phyloP scores from a whole-genome alignment of 371 early-diverging fungal species.

The Mortierella sp. region DNA sequence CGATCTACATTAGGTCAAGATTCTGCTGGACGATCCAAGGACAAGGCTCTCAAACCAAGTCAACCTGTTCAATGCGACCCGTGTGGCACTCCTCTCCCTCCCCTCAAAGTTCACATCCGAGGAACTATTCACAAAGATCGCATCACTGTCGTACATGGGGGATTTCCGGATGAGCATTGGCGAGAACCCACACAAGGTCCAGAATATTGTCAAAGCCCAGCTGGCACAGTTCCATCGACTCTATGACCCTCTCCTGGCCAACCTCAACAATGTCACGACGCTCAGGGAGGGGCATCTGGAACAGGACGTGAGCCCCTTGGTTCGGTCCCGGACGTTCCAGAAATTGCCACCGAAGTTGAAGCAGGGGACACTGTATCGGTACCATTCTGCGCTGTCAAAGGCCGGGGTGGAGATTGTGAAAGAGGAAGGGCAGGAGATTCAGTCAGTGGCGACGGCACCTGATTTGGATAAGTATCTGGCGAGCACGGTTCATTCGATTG shows the following conservation, averaged over 20 bases:
- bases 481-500: slow-evolving; percentile 66
- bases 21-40: slow-evolving; percentile 90
- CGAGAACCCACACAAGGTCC: slow-evolving; percentile 95
- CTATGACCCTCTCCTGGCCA: slow-evolving; percentile 85
- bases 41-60: slow-evolving; percentile 88
- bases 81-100: slow-evolving; percentile 86
- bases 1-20: slow-evolving; percentile 67
- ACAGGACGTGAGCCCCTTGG: slow-evolving; percentile 40
- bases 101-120: slow-evolving; percentile 86
- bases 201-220: slow-evolving; percentile 92
- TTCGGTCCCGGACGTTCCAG: slow-evolving; percentile 47
- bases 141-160: slow-evolving; percentile 90
- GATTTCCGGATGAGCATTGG: slow-evolving; percentile 95
- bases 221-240: slow-evolving; percentile 81
- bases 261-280: slow-evolving; percentile 80
- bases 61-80: slow-evolving; percentile 89
- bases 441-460: slow-evolving; percentile 59
- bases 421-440: slow-evolving; percentile 44
- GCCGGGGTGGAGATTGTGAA: slow-evolving; percentile 60
- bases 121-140: slow-evolving; percentile 89
- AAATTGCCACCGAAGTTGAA: slow-evolving; percentile 52
- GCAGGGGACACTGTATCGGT: slow-evolving; percentile 50
- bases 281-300: slow-evolving; percentile 70
- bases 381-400: slow-evolving; percentile 58
- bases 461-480: slow-evolving; percentile 57